Evolutionary conservation across 2,329 filamentous ascomycete species (phyloP), one percentile per base, ranked within the genome.

Genomic region (Venturiaceae sp.): DNA sequence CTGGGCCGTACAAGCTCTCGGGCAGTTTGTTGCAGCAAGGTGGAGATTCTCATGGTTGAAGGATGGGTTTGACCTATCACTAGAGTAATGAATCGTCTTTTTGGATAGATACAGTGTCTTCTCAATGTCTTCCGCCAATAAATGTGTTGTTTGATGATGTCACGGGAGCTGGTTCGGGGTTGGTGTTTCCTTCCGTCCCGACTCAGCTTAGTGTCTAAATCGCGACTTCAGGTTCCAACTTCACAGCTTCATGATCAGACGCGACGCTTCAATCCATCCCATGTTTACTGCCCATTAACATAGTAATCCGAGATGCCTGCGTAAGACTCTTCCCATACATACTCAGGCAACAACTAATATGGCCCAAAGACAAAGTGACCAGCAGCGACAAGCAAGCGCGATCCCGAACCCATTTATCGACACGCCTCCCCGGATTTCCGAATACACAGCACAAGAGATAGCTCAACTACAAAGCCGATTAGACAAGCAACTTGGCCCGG

Each of bases 401-500:
- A 70, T 74, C 58, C 71, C 73, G 62, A 97, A 96, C 68, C 92
- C 92, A 7, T 99, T 94, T 72, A 85, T 90, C 70, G 87, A 92
- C 64, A 71, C 75, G 2, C 80, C 80, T 68, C 83, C 80, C 54
- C 83, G 83, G 44, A 81, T 96, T 32, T 86, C 82, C 56, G 83
- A 88, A 68, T 99, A 90, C 76, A 95, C 91, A 0, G 90, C 92
- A n/a, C 80, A 84, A 64, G 87, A 99, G 70, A 92, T 96, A 60
- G 91, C 91, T 23, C 92, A 90, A 0, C 79, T 99, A 14, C 88
- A 96, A 68, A 83, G 84, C 63, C 85, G 90, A 33, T 83, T 99
- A 32, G 89, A 97, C 69, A 95, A 92, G 69, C 92, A 96, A 69
- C 83, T 99, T 11, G 94, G 94, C 0, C 94, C 94, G 0, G 95